Percentiles rank a stretch among this genome's conserved stretches.
phyloP scores from a whole-genome alignment of 208 protist genomes.

The Leishmania amazonensis region DNA sequence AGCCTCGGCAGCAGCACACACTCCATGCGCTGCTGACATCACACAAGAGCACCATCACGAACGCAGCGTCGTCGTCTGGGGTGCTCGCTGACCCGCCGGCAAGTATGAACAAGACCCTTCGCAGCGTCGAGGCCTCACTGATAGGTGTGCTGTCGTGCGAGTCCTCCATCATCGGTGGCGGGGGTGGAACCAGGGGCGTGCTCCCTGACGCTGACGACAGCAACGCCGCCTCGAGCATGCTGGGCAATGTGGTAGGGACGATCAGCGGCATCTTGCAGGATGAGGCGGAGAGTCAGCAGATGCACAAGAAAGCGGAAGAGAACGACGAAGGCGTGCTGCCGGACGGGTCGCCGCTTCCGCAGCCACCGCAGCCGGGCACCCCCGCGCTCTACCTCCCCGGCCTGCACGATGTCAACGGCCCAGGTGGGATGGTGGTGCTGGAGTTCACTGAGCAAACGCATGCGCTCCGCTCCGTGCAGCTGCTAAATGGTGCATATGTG shows the following conservation, averaged over 20 bases:
- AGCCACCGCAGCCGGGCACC: slow-evolving; percentile 3
- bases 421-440: slow-evolving; percentile 71
- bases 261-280: slow-evolving; percentile 17
- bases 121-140: not conserved
- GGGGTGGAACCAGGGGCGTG: not conserved
- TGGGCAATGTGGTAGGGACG: not conserved
- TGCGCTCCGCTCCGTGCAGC: slow-evolving; percentile 39
- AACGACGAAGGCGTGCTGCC: slow-evolving; percentile 23
- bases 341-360: slow-evolving; percentile 17
- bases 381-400: slow-evolving; percentile 30
- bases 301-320: not conserved
- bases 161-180: not conserved
- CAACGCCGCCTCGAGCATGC: slow-evolving; percentile 3
- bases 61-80: not conserved
- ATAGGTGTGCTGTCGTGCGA: slow-evolving; percentile 5
- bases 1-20: not conserved
- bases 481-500: slow-evolving; percentile 67
- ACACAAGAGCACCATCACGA: not conserved
- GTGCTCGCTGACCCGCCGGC: not conserved
- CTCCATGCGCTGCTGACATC: not conserved
- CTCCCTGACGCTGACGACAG: not conserved
- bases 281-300: not conserved
- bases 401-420: slow-evolving; percentile 56
- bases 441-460: slow-evolving; percentile 40
- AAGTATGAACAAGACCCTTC: not conserved